Base-by-base conservation (phyloP, 2,329 filamentous ascomycete species). In the Onygenales sp. region DNA sequence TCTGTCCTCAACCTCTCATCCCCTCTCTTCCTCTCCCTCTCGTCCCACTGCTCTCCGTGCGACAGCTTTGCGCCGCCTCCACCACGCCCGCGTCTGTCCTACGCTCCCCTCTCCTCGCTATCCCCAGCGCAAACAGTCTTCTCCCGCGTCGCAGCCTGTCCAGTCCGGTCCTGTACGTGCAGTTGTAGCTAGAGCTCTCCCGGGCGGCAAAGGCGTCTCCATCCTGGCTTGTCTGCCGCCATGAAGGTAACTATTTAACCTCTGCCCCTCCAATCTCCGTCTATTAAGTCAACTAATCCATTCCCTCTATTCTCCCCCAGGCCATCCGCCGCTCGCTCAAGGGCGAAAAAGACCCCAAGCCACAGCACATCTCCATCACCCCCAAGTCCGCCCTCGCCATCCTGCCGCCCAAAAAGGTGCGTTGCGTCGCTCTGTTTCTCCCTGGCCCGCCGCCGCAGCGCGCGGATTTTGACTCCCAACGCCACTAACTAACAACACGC, bases 401-500 rank as follows among this genome's bases (percentile, higher is more conserved):
- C 66, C 82, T 93, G 31, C 89, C 91, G 51, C 91, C 91, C 1
- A 95, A 95, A 73, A 95, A 95, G 84, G 89, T 94, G 70, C 63
- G 76, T 69, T 57, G 53, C 55, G 50, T 43, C 46, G 54, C 53
- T 49, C 33, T 38, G 50, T 46, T 54, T 47, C 75, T 65, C 57
- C 52, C 50, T 53, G 43, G 38, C 17, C 17, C 17, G 17, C 17
- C 17, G 17, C 31, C 14, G 32, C 43, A 46, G 43, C 39, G 43
- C 27, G 36, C 42, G 27, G 31, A 36, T 53, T 55, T 55, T 53
- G 43, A 47, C 42, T 27, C 38, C 50, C 43, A 27, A 36, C 47
- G 35, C 55, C 33, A 43, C 44, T 38, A 42, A 31, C 51, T 32
- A 36, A 11, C 33, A 38, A 44, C 36, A 27, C 32, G 41, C 8